Evolutionary conservation across 257 asterid species (phyloP), one percentile per base, ranked within the genome.

Genomic region (Apocynum venetum): DNA sequence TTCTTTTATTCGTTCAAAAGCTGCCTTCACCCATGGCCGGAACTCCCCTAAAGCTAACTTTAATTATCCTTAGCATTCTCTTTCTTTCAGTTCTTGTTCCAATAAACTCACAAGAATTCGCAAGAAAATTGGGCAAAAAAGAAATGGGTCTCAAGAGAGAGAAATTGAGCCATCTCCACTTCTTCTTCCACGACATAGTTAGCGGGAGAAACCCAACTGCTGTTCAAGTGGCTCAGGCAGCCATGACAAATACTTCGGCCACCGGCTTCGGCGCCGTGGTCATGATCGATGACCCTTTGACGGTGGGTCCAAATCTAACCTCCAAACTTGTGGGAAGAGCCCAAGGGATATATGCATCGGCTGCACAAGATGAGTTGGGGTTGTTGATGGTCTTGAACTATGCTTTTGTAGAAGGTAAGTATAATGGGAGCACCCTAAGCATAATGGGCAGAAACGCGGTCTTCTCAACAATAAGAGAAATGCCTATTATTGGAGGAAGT

Each of bases 241-340:
- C 89, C 11, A 40, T 25, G 38, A 83, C 84, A 17, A 80, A 82
- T 75, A 9, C 64, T 19, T 78, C 86, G 14, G 56, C 59, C 25
- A 80, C 83, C 4, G 72, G 73, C 4, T 85, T 82, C 52, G 87
- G 89, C 6, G 15, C 52, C 0, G 70, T 83, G 49, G 74, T 17
- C 8, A 60, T 86, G 81, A 79, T 86, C 49, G 87, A 83, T 60
- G 82, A 85, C 64, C 85, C 87, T 13, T 75, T 85, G 7, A 85
- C 89, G 0, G 79, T 61, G 35, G 31, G 63, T 19, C 63, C 63
- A 7, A 56, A 56, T 20, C 5, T 56, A 56, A 56, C 35, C 2
- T 86, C 89, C 12, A 83, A 80, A 59, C 52, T 76, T 4, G 87
- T 86, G 49, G 89, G 87, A 49, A 59, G 87, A 74, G 87, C 87